Evolutionary conservation across 1,284 basidiomycete species (phyloP).

Genomic region (Golubevia pallescens): DNA sequence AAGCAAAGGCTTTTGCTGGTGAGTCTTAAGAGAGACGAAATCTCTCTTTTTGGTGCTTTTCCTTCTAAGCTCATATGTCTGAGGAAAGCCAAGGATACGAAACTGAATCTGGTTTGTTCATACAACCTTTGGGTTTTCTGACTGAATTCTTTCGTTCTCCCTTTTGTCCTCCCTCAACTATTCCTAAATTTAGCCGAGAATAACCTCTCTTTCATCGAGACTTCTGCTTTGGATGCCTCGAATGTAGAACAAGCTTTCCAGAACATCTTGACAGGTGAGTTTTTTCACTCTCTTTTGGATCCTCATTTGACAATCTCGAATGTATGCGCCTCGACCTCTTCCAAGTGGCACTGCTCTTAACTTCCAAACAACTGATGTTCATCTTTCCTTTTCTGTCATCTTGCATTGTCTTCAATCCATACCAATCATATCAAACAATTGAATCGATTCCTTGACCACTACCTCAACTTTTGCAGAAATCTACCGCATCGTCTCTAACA

Average conservation of each 20-base stretch:
- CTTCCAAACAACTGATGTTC: neutral
- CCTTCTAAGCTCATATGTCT: too few relatives aligned
- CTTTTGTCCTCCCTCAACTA: neutral
- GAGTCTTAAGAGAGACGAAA: constrained; percentile 11
- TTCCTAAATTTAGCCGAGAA: constrained; percentile 71
- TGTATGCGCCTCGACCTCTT: neutral
- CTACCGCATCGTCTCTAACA: constrained; percentile 65
- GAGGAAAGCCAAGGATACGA: too few relatives aligned
- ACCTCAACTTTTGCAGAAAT: too few relatives aligned
- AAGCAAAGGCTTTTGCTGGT: constrained; percentile 63
- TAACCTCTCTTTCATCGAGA: constrained; percentile 88
- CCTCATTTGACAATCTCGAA: neutral
- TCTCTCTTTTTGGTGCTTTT: neutral
- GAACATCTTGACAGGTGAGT: constrained; percentile 87
- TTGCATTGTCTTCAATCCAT: neutral
- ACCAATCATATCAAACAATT: neutral
- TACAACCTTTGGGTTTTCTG: neutral
- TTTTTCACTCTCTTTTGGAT: neutral
- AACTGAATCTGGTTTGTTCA: neutral
- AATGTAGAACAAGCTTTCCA: constrained; percentile 95
- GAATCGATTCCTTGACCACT: neutral
- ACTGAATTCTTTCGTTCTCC: neutral
- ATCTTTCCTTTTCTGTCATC: neutral
- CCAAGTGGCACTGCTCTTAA: neutral
- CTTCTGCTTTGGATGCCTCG: constrained; percentile 97